Evolutionary conservation across 2,329 filamentous ascomycete genomes (phyloP), one percentile per base, ranked within the genome.

Genomic region (Fusarium sp.): DNA sequence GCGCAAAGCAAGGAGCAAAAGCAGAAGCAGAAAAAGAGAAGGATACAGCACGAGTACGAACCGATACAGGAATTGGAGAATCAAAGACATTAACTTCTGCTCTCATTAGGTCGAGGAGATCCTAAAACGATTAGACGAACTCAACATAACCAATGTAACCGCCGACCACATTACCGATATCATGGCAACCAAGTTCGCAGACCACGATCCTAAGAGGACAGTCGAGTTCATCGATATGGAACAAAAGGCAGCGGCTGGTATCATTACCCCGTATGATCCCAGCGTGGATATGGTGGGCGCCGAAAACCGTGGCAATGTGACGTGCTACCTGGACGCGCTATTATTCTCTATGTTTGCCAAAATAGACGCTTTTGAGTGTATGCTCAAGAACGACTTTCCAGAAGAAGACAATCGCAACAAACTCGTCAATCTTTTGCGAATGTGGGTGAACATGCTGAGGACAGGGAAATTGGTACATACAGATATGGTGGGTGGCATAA

Each of bases 311-410:
- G 87, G 91, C 44, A 89, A 88, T 48, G 94, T 97, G 36, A 98
- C 95, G n/a, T 99, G 96, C 82, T 98, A 97, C 78, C 84, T 98
- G 17, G 96, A 98, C 78, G 88, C 95, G 1, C 82, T 98, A 22
- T 86, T 99, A 2, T 98, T 98, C 78, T 92, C 95, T 78, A 98
- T 99, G 94, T 98, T 98, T 78, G 92, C 93, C 18, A 91, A 93
- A 63, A 85, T 98, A 38, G 91, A 94, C 71, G 95, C 92, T 68
- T 99, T 97, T 78, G 95, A 98, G 79, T 93, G 92, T 49, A 97
- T 98, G 85, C 85, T 98, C 34, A 95, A 93, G 78, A 91, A 91
- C 59, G 89, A 91, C 9, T 93, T 93, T 66, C 86, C 90, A 26
- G 51, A 72, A 17, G 92, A 96, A 64, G 89, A 93, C 67, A 80